Evolutionary conservation across 176 grass and related monocot genomes (phyloP).

Genomic region (Phoenix dactylifera): DNA sequence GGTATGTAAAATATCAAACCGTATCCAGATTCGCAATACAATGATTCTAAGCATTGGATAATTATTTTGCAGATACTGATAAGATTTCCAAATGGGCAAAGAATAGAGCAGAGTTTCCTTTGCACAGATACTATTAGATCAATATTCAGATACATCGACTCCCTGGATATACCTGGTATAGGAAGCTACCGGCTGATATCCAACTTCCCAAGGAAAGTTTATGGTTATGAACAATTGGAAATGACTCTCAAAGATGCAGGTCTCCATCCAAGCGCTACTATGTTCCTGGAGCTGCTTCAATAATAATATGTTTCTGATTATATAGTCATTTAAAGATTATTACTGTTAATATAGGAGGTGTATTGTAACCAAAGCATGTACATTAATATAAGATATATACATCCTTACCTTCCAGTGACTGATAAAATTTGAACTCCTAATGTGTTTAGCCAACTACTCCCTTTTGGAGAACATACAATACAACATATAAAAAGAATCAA

Average conservation of each 20-base stretch:
- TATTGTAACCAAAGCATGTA: no score
- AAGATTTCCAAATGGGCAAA: slow-evolving; percentile 68
- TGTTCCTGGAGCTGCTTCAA: slow-evolving; percentile 51
- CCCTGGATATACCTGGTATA: slow-evolving; percentile 31
- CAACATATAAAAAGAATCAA: no score
- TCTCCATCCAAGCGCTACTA: slow-evolving; percentile 48
- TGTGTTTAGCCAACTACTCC: no score
- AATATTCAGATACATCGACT: slow-evolving; percentile 42
- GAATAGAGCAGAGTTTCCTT: slow-evolving; percentile 33
- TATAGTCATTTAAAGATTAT: no score
- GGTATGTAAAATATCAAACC: no score
- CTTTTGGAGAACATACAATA: no score
- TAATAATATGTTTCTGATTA: slow-evolving; percentile 3
- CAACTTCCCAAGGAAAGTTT: slow-evolving; percentile 54
- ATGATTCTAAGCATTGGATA: neutral
- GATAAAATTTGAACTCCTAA: no score
- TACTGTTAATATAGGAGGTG: no score
- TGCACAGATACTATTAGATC: slow-evolving; percentile 45
- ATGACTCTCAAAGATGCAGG: slow-evolving; percentile 53
- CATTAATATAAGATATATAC: no score
- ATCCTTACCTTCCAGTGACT: no score
- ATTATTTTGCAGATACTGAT: slow-evolving; percentile 46
- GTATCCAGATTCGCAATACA: no score
- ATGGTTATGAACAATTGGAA: slow-evolving; percentile 42
- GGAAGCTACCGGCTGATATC: slow-evolving; percentile 40